Base-by-base conservation (phyloP, 2,329 filamentous ascomycete species). In the Acephala macrosclerotiorum region DNA sequence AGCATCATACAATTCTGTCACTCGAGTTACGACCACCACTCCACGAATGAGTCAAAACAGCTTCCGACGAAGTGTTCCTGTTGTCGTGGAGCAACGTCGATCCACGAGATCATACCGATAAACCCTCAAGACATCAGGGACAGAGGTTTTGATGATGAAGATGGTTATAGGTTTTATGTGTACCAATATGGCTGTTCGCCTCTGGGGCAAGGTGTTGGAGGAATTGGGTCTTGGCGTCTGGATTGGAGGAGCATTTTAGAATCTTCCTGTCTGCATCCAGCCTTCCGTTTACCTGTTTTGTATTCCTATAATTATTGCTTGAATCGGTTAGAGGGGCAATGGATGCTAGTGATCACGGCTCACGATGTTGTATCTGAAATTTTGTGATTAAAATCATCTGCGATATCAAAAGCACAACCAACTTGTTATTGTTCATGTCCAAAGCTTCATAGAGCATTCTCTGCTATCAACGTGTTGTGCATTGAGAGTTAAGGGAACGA, bases 1-100 rank as follows among this genome's bases (percentile, higher is more conserved):
- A 62, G 57, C 71, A 0, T 75, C 73, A 12, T 74, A 74, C 47
- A 71, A 69, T 7, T 69, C 70, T 26, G 71, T 73, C 3, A 72
- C 72, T 0, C 63, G 72, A 56, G 45, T 49, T n/a, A 71, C 71
- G 8, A 66, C 68, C 22, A 64, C 66, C 14, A 58, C 64, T 3
- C 72, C 73, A 4, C 53, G 73, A 26, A 68, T 71, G 61, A 75
- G 73, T 66, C 69, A 71, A 65, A 72, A 33, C 53, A 71, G 68
- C 60, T 73, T 73, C 58, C 53, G 72, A n/a, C 29, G 69, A 42
- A 72, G 66, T 38, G 69, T 45, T 1, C 72, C 72, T 14, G 67
- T 74, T 18, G 70, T 74, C 20, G 66, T 73, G 38, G 71, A 72
- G 58, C 62, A 71, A 60, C 67, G 72, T 49, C 51, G 68, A 25